Evolutionary conservation across 2,329 filamentous ascomycete species (phyloP).

Genomic region (Alternaria ventricosa): DNA sequence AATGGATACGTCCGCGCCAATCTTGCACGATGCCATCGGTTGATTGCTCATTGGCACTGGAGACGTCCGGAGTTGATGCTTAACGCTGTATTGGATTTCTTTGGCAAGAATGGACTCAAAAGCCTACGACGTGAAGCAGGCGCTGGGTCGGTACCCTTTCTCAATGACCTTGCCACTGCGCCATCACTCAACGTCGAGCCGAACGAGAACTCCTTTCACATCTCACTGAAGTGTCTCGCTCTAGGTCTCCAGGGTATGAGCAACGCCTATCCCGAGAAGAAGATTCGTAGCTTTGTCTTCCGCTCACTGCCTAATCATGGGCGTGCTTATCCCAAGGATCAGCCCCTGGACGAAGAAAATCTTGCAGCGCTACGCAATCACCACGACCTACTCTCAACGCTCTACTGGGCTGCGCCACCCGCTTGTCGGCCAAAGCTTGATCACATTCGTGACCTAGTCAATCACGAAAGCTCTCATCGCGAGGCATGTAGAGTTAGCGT

Average conservation of each 20-base stretch:
- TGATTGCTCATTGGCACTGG: slow-evolving; percentile 65
- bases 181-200: slow-evolving; percentile 53
- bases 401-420: slow-evolving; percentile 64
- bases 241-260: slow-evolving; percentile 58
- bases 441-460: slow-evolving; percentile 61
- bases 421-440: slow-evolving; percentile 60
- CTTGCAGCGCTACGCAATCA: slow-evolving; percentile 67
- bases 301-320: slow-evolving; percentile 67
- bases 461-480: slow-evolving; percentile 63
- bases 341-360: slow-evolving; percentile 59
- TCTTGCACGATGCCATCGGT: slow-evolving; percentile 59
- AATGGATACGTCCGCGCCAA: slow-evolving; percentile 62
- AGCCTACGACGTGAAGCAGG: slow-evolving; percentile 60
- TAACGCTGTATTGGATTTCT: slow-evolving; percentile 65
- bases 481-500: slow-evolving; percentile 67
- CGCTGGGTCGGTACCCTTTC: slow-evolving; percentile 60
- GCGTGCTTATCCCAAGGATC: slow-evolving; percentile 65
- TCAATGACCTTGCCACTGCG: slow-evolving; percentile 56
- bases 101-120: slow-evolving; percentile 60
- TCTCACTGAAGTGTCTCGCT: slow-evolving; percentile 64
- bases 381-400: slow-evolving; percentile 65
- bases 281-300: slow-evolving; percentile 63
- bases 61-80: slow-evolving; percentile 61
- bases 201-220: slow-evolving; percentile 63
- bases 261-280: slow-evolving; percentile 57